Conservation (phyloP, 2,329 filamentous ascomycete species). For the Capronia epimyces region DNA sequence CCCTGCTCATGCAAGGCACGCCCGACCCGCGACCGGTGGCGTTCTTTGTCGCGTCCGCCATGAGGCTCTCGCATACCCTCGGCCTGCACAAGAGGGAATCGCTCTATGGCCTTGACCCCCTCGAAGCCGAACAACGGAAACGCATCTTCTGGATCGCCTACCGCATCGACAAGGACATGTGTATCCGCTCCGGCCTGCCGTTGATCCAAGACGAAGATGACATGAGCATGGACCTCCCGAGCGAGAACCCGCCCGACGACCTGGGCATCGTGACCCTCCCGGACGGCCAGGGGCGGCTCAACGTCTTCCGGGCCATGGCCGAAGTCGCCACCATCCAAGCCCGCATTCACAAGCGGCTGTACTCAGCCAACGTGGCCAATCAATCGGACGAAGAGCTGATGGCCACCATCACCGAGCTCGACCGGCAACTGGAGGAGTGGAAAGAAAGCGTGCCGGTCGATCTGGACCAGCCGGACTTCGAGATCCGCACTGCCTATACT, state of each 20-base stretch:
- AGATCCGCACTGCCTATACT: not conserved
- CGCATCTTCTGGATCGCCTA: slow-evolving; percentile 32
- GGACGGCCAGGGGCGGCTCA: slow-evolving; percentile 3
- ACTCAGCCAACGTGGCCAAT: not conserved
- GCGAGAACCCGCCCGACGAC: slow-evolving; percentile 1
- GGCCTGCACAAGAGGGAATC: not conserved
- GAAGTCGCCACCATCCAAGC: slow-evolving; percentile 7
- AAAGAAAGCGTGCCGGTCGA: slow-evolving; percentile 3
- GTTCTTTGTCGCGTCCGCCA: slow-evolving; percentile 28
- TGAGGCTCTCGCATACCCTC: not conserved
- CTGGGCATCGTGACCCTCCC: not conserved
- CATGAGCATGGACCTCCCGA: slow-evolving; percentile 19
- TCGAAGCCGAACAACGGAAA: slow-evolving; percentile 27
- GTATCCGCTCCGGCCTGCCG: slow-evolving; percentile 40
- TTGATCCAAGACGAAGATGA: slow-evolving; percentile 35
- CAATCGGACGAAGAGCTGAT: not conserved
- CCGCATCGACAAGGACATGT: slow-evolving; percentile 38
- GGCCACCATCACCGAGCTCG: not conserved
- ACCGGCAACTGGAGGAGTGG: not conserved
- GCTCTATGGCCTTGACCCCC: not conserved
- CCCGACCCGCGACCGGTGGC: slow-evolving; percentile 27
- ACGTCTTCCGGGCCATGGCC: not conserved
- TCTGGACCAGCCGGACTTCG: slow-evolving; percentile 1
- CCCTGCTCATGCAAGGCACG: slow-evolving; percentile 28
- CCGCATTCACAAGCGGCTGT: slow-evolving; percentile 1